These are phyloP conservation scores for Serendipita sp. DNA, from an alignment of 768 basidiomycete species.

Conservation along the genomic window DNA sequence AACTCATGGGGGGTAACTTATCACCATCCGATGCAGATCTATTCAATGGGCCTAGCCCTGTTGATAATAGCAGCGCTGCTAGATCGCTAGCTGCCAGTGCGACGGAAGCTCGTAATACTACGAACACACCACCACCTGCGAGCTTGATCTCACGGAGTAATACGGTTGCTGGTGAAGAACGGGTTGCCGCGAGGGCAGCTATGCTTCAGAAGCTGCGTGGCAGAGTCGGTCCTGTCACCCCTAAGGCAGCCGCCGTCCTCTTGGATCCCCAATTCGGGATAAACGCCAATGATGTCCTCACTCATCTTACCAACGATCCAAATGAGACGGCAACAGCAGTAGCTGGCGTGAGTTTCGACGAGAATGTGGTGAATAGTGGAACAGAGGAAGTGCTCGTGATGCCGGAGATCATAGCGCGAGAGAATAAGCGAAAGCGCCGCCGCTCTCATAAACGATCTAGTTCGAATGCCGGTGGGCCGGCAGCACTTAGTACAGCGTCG, in stretches of 20 bases:
- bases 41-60: neutral
- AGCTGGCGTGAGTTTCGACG: neutral
- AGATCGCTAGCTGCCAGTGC: neutral
- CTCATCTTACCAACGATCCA: neutral
- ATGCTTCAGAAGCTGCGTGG: slow-evolving; percentile 31
- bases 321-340: neutral
- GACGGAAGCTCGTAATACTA: neutral
- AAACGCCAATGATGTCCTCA: neutral
- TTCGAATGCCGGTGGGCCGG: neutral
- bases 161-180: slow-evolving; percentile 69
- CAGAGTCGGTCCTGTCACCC: slow-evolving; percentile 6
- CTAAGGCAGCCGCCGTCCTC: neutral
- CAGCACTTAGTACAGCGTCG: neutral
- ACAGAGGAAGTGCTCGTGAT: slow-evolving; percentile 1
- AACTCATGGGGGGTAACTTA: slow-evolving; percentile 52
- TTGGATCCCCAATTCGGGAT: neutral
- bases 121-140: neutral
- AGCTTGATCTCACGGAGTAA: slow-evolving; percentile 37
- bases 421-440: neutral
- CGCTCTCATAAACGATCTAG: neutral
- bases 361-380: neutral
- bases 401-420: slow-evolving; percentile 1
- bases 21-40: slow-evolving; percentile 18
- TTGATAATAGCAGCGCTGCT: neutral
- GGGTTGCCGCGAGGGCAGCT: slow-evolving; percentile 46